Conservation (phyloP, 768 basidiomycete genomes). For the Auriculariales sp. region DNA sequence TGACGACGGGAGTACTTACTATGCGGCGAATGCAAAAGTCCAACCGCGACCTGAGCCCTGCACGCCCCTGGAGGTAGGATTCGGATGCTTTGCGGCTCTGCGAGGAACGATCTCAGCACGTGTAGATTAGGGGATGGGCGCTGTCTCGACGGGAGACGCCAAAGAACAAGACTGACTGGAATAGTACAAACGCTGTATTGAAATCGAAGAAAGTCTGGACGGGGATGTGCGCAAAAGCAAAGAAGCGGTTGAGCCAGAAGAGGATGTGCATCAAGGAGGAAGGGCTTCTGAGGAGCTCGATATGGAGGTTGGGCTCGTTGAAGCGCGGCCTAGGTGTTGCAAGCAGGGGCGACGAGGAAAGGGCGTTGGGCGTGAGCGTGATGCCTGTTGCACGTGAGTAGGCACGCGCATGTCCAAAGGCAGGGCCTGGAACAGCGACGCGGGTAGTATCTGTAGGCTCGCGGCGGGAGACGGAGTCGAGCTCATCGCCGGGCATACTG, state of each 20-base stretch:
- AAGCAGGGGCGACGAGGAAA: slow-evolving; percentile 21
- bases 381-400: slow-evolving; percentile 46
- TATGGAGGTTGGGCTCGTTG: slow-evolving; percentile 47
- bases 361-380: slow-evolving; percentile 25
- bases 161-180: slow-evolving; percentile 72
- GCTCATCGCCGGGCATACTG: slow-evolving; percentile 17
- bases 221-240: slow-evolving; percentile 57
- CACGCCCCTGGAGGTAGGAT: slow-evolving; percentile 51
- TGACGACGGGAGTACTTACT: slow-evolving; percentile 15
- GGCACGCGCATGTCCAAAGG: slow-evolving; percentile 24
- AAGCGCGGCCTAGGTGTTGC: slow-evolving; percentile 34
- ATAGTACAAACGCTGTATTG: slow-evolving; percentile 68
- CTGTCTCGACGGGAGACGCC: too few species aligned
- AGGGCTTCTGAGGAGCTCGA: slow-evolving; percentile 52
- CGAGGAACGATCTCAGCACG: background rate
- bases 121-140: slow-evolving; percentile 2
- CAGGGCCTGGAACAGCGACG: slow-evolving; percentile 16
- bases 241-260: slow-evolving; percentile 55
- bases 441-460: slow-evolving; percentile 27
- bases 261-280: slow-evolving; percentile 38
- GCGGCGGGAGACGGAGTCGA: background rate
- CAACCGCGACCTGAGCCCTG: slow-evolving; percentile 64
- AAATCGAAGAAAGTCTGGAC: slow-evolving; percentile 82
- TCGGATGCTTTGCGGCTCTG: slow-evolving; percentile 65
- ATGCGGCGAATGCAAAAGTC: slow-evolving; percentile 71